Evolutionary conservation across 2,329 filamentous ascomycete genomes (phyloP), one percentile per base, ranked within the genome.

Genomic region (Fusarium dlaminii): DNA sequence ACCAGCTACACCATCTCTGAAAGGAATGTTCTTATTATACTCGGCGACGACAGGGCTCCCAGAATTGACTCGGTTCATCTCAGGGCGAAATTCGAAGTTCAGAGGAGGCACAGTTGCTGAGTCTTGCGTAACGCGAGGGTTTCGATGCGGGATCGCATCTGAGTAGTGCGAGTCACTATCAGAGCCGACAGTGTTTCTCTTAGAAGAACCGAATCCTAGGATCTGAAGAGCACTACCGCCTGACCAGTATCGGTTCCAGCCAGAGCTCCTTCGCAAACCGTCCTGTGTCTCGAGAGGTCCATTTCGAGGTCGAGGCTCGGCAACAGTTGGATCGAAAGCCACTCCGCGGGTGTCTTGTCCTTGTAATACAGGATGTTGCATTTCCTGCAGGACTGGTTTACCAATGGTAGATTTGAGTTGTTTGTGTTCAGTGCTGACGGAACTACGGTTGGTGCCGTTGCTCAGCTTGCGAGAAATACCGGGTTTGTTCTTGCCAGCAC

Each of bases 201-300:
- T 84, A 40, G 83, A 79, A 73, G 79, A 80, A 20, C 88, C 89
- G 59, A 91, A 88, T 20, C 90, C 90, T 13, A 93, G 84, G 30
- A 92, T 88, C 77, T 92, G 91, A 63, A 92, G 83, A 13, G 91
- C 88, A 74, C 91, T 93, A 60, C 92, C 92, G 57, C 91, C 92
- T 20, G 92, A 93, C 89, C 93, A 94, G 82, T 94, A 94, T 60
- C 90, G 86, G 81, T 93, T 94, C 92, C 92, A 94, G 54, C 92
- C 92, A 8, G 92, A 94, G 76, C 91, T 93, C 78, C 90, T 87
- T 63, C 90, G 86, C 27, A 85, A 83, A 49, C 82, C 83, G 55
- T 84, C 86, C 56, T 87, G 82, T 71, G 70, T 77, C 60, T 79
- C 82, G 70, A 70, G 74, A 68, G 63, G 83, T 66, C 70, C 77